Evolutionary conservation across 768 basidiomycete species (phyloP), one percentile per base, ranked within the genome.

Genomic region (Exidia glandulosa): DNA sequence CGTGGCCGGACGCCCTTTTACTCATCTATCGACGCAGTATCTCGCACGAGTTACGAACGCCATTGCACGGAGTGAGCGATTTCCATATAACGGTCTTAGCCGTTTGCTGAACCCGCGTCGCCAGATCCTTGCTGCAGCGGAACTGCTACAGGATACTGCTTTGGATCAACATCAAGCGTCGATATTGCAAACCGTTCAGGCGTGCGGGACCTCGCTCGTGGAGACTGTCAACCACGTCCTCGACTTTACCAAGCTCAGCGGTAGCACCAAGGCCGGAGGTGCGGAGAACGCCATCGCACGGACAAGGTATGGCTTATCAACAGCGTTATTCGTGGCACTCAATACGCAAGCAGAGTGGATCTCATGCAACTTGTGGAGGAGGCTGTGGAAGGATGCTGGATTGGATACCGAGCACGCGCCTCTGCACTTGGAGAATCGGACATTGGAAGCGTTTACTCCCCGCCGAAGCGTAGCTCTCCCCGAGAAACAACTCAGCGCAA

Each of bases 161-260:
- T 75, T 97, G 32, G 87, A 84, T 66, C 84, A 88, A 54, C 84
- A 85, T 13, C 94, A 97, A 70, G 69, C 76, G 10, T 91, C 93
- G 0, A 95, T 93, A 75, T 74, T 96, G 56, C 88, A 93, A 68
- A 96, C 94, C 0, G 90, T 96, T 1, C 89, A 94, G 70, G 93
- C 91, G 5, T 96, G 94, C 67, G 94, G 93, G 14, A 94, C 88
- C n/a, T 92, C 91, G 1, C 79, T 97, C 1, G 90, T 94, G 45
- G 94, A 97, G 75, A 95, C 94, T 0, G 93, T 97, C 56, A 96
- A 96, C 67, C 94, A 97, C 65, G 94, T 97, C 4, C 76, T 97
- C 30, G 94, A 97, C 70, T 97, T 94, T 68, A 95, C 93, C 32
- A 97, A 97, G 68, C 79, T 95, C 27, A 93, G 90, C 62, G 93